Evolutionary conservation across 2,329 filamentous ascomycete genomes (phyloP).

Genomic region (Diaporthe ilicicola): DNA sequence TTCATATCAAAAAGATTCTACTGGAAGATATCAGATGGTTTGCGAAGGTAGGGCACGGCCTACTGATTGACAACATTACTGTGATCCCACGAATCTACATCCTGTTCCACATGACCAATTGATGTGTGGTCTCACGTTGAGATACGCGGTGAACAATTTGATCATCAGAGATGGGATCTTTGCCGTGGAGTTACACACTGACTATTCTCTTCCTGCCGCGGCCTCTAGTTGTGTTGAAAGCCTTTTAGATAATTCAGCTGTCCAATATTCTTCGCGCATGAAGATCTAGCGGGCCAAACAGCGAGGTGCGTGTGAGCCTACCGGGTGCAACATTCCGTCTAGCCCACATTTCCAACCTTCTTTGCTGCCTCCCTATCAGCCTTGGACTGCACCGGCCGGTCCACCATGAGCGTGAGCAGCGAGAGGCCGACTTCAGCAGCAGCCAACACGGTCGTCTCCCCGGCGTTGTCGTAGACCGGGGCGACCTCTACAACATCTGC

Average conservation of each 20-base stretch:
- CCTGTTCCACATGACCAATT: background rate
- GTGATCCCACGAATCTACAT: too few species aligned
- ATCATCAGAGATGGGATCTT: background rate
- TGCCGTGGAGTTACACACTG: background rate
- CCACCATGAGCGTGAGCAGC: constrained; percentile 37
- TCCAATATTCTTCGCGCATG: background rate
- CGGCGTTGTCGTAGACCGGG: constrained; percentile 77
- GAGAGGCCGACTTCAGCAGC: constrained; percentile 33
- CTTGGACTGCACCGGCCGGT: constrained; percentile 32
- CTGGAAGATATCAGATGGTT: background rate
- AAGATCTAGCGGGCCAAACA: too few species aligned
- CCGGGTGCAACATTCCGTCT: background rate
- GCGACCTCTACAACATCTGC: constrained; percentile 84
- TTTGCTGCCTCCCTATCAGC: constrained; percentile 11
- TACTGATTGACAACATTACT: background rate
- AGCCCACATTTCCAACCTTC: background rate
- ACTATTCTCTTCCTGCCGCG: too few species aligned
- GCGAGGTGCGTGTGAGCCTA: background rate
- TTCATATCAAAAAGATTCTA: background rate
- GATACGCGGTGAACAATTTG: background rate
- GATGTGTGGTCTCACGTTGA: background rate
- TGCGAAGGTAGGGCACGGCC: background rate
- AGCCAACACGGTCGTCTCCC: constrained; percentile 67
- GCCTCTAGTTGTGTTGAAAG: too few species aligned
- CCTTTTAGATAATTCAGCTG: background rate